These are phyloP conservation scores for Pythium coloratum DNA, from an alignment of 352 stramenopile species.

Conservation along the genomic window DNA sequence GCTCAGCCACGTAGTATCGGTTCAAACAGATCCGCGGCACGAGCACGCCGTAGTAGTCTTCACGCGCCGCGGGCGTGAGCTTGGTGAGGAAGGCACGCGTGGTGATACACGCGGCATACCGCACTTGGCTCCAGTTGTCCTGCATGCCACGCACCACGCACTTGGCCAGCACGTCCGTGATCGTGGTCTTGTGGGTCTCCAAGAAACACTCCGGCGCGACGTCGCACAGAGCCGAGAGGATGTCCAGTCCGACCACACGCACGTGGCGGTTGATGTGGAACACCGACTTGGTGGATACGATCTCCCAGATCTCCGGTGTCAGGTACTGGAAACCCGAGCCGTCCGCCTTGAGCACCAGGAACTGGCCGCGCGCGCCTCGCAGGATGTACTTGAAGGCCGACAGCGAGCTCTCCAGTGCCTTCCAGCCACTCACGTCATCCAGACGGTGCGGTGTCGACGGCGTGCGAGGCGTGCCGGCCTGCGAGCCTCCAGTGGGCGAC, in stretches of 20 bases:
- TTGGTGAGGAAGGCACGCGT: constrained; percentile 86
- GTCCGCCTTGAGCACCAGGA: constrained; percentile 40
- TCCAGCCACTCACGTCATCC: constrained; percentile 97
- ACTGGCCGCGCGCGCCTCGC: constrained; percentile 69
- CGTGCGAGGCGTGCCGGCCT: constrained; percentile 61
- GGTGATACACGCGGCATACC: constrained; percentile 93
- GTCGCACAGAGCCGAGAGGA: constrained; percentile 69
- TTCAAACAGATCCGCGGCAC: constrained; percentile 97
- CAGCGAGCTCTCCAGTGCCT: constrained; percentile 93
- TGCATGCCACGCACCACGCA: constrained; percentile 84
- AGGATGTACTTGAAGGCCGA: constrained; percentile 87
- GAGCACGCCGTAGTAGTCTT: constrained; percentile 75
- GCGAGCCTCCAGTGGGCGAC: constrained; percentile 54
- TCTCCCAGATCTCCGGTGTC: constrained; percentile 56
- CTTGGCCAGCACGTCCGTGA: constrained; percentile 56
- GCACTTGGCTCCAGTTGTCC: constrained; percentile 98
- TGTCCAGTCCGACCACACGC: constrained; percentile 83
- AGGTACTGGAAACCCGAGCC: constrained; percentile 53
- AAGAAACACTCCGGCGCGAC: constrained; percentile 48
- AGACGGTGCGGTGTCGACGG: constrained; percentile 82
- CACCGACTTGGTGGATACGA: constrained; percentile 76
- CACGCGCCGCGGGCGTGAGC: constrained; percentile 54
- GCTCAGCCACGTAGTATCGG: constrained; percentile 95
- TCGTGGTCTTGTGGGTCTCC: constrained; percentile 33
- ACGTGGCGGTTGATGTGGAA: constrained; percentile 97